A percentile compares a stretch with the other conserved stretches of the same genome.
Conservation (phyloP, 257 asterid species). For the Parsonsia alboflavescens region DNA sequence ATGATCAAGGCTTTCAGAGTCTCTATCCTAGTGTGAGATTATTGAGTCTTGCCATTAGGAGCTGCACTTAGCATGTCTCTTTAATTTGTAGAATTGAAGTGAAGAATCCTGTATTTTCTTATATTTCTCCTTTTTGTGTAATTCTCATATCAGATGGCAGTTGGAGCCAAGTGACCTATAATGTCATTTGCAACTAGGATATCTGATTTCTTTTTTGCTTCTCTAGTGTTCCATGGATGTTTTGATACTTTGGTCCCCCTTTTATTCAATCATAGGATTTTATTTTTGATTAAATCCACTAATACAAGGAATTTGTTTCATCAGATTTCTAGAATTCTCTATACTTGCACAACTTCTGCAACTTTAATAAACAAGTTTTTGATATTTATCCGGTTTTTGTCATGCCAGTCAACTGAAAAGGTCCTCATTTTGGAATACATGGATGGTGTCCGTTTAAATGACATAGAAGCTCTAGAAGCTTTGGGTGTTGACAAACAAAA, state of each 20-base stretch:
- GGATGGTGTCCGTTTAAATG: slow-evolving; percentile 94
- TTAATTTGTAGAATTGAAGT: not conserved
- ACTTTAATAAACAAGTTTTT: not conserved
- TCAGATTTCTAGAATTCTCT: not conserved
- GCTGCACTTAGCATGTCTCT: not conserved
- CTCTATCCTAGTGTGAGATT: not conserved
- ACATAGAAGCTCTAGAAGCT: slow-evolving; percentile 61
- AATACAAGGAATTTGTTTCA: not conserved
- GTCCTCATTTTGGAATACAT: slow-evolving; percentile 87
- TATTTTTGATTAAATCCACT: not conserved
- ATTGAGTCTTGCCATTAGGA: not conserved
- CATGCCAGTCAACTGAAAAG: slow-evolving; percentile 76
- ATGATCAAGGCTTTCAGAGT: not conserved
- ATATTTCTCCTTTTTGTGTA: not conserved
- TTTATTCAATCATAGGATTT: not conserved
- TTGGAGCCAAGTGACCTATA: not conserved
- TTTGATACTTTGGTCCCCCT: not conserved
- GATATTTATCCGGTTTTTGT: slow-evolving; percentile 9
- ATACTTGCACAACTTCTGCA: not conserved
- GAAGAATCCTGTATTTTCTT: not conserved
- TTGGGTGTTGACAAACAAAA: slow-evolving; percentile 88
- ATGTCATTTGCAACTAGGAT: not conserved
- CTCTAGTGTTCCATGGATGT: not conserved
- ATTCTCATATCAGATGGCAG: not conserved
- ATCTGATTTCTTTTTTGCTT: not conserved